Evolutionary conservation across 306 rosid species (phyloP).

Genomic region (Gastrolobium villosum): DNA sequence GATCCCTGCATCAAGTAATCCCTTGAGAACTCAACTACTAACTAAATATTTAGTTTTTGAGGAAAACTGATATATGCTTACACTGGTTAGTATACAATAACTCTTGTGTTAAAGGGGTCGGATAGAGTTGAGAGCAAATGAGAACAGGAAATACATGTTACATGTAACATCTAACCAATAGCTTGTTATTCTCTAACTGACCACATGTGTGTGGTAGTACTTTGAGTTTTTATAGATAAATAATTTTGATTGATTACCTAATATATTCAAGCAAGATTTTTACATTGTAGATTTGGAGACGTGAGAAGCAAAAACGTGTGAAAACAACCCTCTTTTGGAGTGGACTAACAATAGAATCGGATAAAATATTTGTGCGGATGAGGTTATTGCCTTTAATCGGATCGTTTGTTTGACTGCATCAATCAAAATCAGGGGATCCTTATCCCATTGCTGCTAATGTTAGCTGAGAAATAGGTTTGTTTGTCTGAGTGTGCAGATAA

Average conservation of each 20-base stretch:
- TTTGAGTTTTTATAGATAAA: background rate
- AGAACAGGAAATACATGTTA: too few relatives aligned
- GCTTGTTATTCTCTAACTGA: too few relatives aligned
- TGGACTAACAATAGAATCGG: background rate
- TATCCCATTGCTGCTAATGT: slow-evolving; percentile 27
- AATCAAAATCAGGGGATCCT: slow-evolving; percentile 14
- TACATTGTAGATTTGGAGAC: slow-evolving; percentile 17
- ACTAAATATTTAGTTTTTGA: background rate
- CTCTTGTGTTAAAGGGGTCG: background rate
- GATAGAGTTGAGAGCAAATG: background rate
- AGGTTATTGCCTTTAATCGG: slow-evolving; percentile 16
- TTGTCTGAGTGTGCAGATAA: background rate
- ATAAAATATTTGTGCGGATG: slow-evolving; percentile 25
- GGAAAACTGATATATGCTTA: background rate
- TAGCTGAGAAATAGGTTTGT: slow-evolving; percentile 39
- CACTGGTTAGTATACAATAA: background rate
- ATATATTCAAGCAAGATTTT: background rate
- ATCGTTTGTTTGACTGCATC: slow-evolving; percentile 23
- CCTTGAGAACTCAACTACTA: too few relatives aligned
- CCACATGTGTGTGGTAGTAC: too few relatives aligned
- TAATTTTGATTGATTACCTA: background rate
- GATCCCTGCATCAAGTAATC: too few relatives aligned
- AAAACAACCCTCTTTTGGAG: background rate
- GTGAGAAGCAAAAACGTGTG: slow-evolving; percentile 17
- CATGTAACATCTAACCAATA: too few relatives aligned